Base-by-base conservation (phyloP, 768 basidiomycete genomes). In the Xerocomellus chrysenteron region DNA sequence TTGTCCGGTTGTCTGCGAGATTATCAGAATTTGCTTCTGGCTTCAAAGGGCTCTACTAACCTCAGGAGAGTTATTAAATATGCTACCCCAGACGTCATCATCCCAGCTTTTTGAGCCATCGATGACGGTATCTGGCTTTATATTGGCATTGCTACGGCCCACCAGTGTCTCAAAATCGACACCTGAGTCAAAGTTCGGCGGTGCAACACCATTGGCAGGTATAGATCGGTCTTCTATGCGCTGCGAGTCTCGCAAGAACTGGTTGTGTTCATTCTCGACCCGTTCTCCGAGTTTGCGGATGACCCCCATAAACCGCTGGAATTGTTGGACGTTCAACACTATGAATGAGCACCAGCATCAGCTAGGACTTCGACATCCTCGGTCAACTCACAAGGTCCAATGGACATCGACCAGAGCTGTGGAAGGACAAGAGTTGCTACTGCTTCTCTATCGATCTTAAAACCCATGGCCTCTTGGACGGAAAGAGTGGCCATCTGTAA, bases 391-490 rank as follows among this genome's bases (percentile, higher is more conserved):
- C 92, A 69, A 52, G 95, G 95, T 26, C 94, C 95, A 77, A 98
- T 96, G 4, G 91, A 94, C 94, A 99, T 98, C 4, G 88, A 79
- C 97, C 97, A 99, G 28, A 95, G 74, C 77, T 96, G 93, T 10
- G 93, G 93, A 13, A 96, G 76, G 32, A 96, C 90, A 42, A 93
- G 78, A 0, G 88, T 91, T 3, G 92, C 92, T 12, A 94, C 90
- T 11, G 94, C 92, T 72, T 95, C 93, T 47, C 94, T 83, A 63
- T 97, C 95, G 2, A 98, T 87, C 69, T 96, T 97, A 62, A 85
- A 81, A 10, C 95, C 94, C 95, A 97, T 98, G 1, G 92, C 92
- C 70, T 95, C 94, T 74, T 98, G 95, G 0, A 98, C 93, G 21
- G 82, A 82, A 42, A 94, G 76, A 0, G 93, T 93, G 3, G 90